These are phyloP conservation scores for Talaromyces sp. DNA, from an alignment of 2,329 filamentous ascomycete genomes.

Conservation along the genomic window DNA sequence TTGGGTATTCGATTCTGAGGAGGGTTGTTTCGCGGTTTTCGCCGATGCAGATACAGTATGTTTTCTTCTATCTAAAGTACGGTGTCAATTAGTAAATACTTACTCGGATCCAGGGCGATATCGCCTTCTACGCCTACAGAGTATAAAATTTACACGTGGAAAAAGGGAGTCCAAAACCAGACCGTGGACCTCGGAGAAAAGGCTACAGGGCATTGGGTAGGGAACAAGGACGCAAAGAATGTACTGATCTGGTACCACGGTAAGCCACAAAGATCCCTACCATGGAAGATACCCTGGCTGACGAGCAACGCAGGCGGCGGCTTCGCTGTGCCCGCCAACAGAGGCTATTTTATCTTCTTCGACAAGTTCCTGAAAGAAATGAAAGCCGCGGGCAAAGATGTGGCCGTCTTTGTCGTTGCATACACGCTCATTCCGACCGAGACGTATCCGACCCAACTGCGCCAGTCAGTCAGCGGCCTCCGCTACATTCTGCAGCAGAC, in stretches of 20 bases:
- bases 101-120: not conserved
- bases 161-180: constrained; percentile 16
- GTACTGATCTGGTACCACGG: constrained; percentile 37
- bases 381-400: constrained; percentile 36
- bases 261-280: constrained; percentile 10
- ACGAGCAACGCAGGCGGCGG: constrained; percentile 45
- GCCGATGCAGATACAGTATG: constrained; percentile 26
- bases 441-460: constrained; percentile 40
- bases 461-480: constrained; percentile 35
- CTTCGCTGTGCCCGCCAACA: constrained; percentile 45
- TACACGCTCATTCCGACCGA: constrained; percentile 52
- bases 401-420: constrained; percentile 50
- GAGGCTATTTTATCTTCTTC: constrained; percentile 47
- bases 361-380: constrained; percentile 39
- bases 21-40: constrained; percentile 24
- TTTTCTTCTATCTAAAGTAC: not conserved
- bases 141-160: constrained; percentile 6
- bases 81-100: not conserved
- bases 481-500: constrained; percentile 32
- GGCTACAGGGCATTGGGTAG: constrained; percentile 34
- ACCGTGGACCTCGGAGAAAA: constrained; percentile 28
- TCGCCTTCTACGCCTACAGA: not conserved
- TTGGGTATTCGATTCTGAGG: constrained; percentile 30
- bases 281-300: not conserved
- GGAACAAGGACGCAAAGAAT: constrained; percentile 29